Evolutionary conservation across 208 protist genomes (phyloP).

Genomic region (Histomonas meleagridis): DNA sequence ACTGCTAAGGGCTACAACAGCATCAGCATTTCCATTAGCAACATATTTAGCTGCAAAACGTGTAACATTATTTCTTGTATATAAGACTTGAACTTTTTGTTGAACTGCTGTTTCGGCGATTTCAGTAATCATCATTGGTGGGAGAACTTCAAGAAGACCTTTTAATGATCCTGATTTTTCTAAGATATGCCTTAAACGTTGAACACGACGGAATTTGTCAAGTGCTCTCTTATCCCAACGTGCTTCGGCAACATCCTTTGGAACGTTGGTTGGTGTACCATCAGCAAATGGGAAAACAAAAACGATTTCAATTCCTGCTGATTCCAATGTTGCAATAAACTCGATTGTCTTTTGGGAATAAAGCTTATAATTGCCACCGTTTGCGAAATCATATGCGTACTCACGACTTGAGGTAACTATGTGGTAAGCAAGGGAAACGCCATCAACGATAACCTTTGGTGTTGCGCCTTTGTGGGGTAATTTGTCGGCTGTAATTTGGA

Average conservation of each 20-base stretch:
- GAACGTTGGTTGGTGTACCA: not conserved
- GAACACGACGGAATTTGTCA: not conserved
- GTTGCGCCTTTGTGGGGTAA: not conserved
- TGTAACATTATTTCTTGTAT: not conserved
- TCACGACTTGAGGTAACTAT: not conserved
- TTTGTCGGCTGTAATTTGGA: not conserved
- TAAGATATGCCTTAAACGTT: not conserved
- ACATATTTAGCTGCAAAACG: not conserved
- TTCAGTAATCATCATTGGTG: slow-evolving; percentile 9
- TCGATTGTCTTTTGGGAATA: not conserved
- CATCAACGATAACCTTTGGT: not conserved
- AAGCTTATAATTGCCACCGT: not conserved
- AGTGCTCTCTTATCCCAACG: not conserved
- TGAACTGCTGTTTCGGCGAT: not conserved
- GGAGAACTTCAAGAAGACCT: not conserved
- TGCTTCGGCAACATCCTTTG: not conserved
- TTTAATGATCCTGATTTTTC: not conserved
- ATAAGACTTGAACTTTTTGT: not conserved
- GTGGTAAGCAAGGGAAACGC: not conserved
- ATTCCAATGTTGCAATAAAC: not conserved
- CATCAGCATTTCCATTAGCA: not conserved
- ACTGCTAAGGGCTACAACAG: not conserved
- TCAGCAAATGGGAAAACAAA: slow-evolving; percentile 21
- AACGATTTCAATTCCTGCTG: not conserved
- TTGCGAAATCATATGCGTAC: not conserved